Base-by-base conservation (phyloP, 2,329 filamentous ascomycete species). In the Venturiaceae sp. region DNA sequence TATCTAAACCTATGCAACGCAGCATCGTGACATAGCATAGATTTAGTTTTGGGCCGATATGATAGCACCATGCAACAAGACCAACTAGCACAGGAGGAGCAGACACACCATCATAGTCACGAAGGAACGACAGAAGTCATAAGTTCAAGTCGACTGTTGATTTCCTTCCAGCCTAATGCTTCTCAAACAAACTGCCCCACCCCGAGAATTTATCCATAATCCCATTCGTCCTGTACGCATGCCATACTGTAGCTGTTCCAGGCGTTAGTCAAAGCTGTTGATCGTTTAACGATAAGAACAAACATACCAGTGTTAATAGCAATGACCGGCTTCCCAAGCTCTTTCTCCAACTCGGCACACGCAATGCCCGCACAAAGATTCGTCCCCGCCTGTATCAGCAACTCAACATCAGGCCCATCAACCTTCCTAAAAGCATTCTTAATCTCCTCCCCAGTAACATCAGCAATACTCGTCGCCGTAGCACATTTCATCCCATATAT, bases 401-500 rank as follows among this genome's bases (percentile, higher is more conserved):
- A 61, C 14, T 65, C 62, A 5, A 62, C 61, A 30, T 63, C 60
- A 5, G 60, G 59, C 7, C 59, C 60, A 46, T 65, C 46, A 9
- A 64, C 62, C 57, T 60, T 61, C 41, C 62, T 47, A 46, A 64
- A 62, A 54, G 57, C 52, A 54, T 50, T 47, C 50, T 41, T 55
- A n/a, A 55, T 58, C 47, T 58, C 36, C n/a, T 58, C 57, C 19
- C 19, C 32, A 1, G 46, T 55, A n/a, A 58, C 57, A 53, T 58
- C 57, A 34, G 57, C 39, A 33, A 58, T 58, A 21, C 30, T 36
- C 32, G 52, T 55, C 50, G 50, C 50, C 7, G 47, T 39, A 14
- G 32, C 41, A 60, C 68, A 69, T 36, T 66, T 68, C 36, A 70
- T 59, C 4, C 68, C 68, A 50, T 68, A 58, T 23, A 69, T 66